Evolutionary conservation across 106 monocot genomes (phyloP).

Genomic region (Iris macrosiphon): DNA sequence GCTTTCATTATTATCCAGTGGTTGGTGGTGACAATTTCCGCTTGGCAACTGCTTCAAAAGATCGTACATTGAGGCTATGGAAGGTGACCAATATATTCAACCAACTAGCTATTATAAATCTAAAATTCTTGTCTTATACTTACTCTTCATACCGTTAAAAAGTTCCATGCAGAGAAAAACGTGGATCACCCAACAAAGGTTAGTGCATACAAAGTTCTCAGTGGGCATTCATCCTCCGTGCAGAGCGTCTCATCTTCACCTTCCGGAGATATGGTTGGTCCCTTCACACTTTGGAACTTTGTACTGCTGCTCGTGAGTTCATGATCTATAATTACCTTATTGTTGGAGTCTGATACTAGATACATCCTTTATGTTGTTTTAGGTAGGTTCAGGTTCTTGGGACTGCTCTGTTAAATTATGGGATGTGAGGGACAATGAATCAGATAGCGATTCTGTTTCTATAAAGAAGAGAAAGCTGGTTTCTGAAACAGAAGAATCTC

Average conservation of each 20-base stretch:
- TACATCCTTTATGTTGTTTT: conserved; percentile 3
- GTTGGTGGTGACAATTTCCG: conserved; percentile 14
- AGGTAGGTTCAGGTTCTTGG: conserved; percentile 98
- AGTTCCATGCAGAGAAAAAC: conserved; percentile 40
- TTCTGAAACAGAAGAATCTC: conserved; percentile 51
- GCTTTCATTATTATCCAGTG: too few relatives aligned
- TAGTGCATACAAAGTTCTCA: conserved; percentile 56
- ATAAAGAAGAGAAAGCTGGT: conserved; percentile 77
- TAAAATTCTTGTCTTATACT: background rate
- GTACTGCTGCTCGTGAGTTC: background rate
- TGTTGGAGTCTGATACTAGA: background rate
- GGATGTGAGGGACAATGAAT: conserved; percentile 33
- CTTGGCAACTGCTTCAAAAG: conserved; percentile 86
- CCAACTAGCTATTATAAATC: background rate
- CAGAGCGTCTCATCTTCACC: conserved; percentile 56
- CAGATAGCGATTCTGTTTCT: conserved; percentile 40
- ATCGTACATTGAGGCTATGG: conserved; percentile 74
- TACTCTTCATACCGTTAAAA: conserved; percentile 20
- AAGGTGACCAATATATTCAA: conserved; percentile 33
- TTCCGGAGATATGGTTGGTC: conserved; percentile 53
- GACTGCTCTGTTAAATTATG: conserved; percentile 70
- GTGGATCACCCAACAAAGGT: conserved; percentile 30
- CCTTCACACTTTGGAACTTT: background rate
- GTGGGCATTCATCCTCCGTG: conserved; percentile 67
- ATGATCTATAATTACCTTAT: background rate